Evolutionary conservation across 371 early-diverging fungal genomes (phyloP), one percentile per base, ranked within the genome.

Genomic region (Mucor lusitanicus): DNA sequence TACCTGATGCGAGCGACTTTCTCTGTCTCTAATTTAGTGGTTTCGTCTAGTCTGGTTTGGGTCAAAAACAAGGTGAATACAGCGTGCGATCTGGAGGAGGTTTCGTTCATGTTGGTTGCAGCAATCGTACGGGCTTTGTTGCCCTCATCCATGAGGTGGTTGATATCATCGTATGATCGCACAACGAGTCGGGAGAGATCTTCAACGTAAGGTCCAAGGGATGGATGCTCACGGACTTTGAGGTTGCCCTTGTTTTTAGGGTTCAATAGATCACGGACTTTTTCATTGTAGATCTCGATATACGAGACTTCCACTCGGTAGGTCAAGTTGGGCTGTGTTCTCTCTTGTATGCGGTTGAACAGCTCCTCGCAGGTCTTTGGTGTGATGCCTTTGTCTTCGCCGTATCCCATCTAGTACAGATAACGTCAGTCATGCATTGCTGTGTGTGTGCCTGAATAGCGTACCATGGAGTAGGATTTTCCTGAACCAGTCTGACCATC

Each of bases 31-130:
- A 90, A 71, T 32, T 85, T 87, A 1, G 89, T 90, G 8, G 80
- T 70, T 33, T 82, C 74, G 69, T 90, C 89, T 25, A 76, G 67
- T 17, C 87, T 68, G 42, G 81, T 88, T 77, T 91, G 91, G 6
- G 91, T 91, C 64, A 98, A 68, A 17, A 90, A 86, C 1, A 98
- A 75, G 0, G 95, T 95, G 63, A 98, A 96, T 23, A 99, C 93
- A 15, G 97, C 95, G 84, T 99, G 99, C 17, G 94, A 94, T 66
- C 99, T 87, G 68, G 94, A 93, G 25, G 96, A 95, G 0, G 91
- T 90, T 71, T 90, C 95, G 75, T 99, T 99, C 99, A 98, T 98
- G 68, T 94, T 92, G 30, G 99, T 99, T 6, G 94, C 89, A 3
- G 97, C 98, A 8, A 97, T 95, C 2, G 95, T 97, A 74, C 91